Percentiles rank a stretch among this genome's conserved stretches.
phyloP scores from a whole-genome alignment of 2,329 filamentous ascomycete species.

The Aureobasidium zeae region DNA sequence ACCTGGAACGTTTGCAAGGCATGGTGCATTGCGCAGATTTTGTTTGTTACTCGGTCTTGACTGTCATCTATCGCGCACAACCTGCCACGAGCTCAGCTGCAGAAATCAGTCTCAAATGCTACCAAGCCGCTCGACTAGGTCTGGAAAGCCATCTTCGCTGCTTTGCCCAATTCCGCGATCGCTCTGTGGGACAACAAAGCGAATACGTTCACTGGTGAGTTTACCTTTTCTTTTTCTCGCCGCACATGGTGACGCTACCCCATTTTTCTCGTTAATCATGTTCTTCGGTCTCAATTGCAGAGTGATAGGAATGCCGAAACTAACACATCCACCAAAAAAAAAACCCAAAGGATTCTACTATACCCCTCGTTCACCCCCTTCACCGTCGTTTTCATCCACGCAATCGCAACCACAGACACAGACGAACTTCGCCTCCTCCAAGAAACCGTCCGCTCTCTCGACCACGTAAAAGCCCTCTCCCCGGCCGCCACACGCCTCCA shows the following conservation, averaged over 20 bases:
- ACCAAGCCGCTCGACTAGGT: slow-evolving; percentile 16
- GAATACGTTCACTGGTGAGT: slow-evolving; percentile 18
- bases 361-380: slow-evolving; percentile 19
- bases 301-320: too few relatives aligned
- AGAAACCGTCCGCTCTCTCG: slow-evolving; percentile 15
- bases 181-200: background rate
- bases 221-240: background rate
- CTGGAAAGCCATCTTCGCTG: slow-evolving; percentile 17
- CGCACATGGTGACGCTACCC: background rate
- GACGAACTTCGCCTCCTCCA: slow-evolving; percentile 15
- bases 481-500: slow-evolving; percentile 16
- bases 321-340: too few relatives aligned
- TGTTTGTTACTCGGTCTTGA: slow-evolving; percentile 18
- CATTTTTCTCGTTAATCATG: too few relatives aligned
- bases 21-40: slow-evolving; percentile 16
- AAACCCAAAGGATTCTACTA: slow-evolving; percentile 18
- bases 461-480: slow-evolving; percentile 16
- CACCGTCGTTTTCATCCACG: slow-evolving; percentile 18
- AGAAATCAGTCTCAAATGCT: slow-evolving; percentile 19
- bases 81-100: slow-evolving; percentile 14
- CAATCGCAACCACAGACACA: slow-evolving; percentile 16
- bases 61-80: slow-evolving; percentile 18
- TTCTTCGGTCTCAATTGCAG: too few relatives aligned
- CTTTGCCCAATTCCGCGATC: slow-evolving; percentile 14
- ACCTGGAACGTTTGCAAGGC: slow-evolving; percentile 10